Conservation (phyloP, 768 basidiomycete species). For the Xerocomus brunneocitrinus region DNA sequence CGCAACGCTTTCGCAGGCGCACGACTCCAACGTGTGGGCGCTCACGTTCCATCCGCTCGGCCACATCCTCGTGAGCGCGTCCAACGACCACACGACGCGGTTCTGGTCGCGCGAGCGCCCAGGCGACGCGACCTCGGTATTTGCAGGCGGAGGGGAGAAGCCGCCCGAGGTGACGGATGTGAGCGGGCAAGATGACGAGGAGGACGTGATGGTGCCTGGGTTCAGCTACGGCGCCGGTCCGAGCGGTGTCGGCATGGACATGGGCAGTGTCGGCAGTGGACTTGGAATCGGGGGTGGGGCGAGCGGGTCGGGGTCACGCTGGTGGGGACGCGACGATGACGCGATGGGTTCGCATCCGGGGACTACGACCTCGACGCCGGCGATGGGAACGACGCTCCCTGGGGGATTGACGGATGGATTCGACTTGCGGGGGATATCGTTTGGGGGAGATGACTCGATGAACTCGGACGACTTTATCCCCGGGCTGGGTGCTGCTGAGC, state of each 20-base stretch:
- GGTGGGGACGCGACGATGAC: slow-evolving; percentile 50
- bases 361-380: slow-evolving; percentile 19
- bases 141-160: slow-evolving; percentile 79
- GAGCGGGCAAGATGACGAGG: slow-evolving; percentile 65
- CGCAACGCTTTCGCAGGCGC: slow-evolving; percentile 88
- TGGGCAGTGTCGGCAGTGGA: slow-evolving; percentile 9
- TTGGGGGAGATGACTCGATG: slow-evolving; percentile 25
- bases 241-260: background rate
- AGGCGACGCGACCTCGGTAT: slow-evolving; percentile 74
- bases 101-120: slow-evolving; percentile 96
- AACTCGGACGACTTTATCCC: slow-evolving; percentile 60
- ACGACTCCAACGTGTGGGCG: slow-evolving; percentile 97
- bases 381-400: slow-evolving; percentile 11
- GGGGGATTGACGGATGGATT: slow-evolving; percentile 16
- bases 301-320: slow-evolving; percentile 19
- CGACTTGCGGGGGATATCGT: slow-evolving; percentile 22
- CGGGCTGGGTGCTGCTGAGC: slow-evolving; percentile 47
- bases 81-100: slow-evolving; percentile 99
- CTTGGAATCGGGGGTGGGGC: slow-evolving; percentile 23
- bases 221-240: slow-evolving; percentile 42
- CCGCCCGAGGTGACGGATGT: slow-evolving; percentile 64
- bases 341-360: slow-evolving; percentile 20
- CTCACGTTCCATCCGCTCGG: slow-evolving; percentile 94
- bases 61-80: slow-evolving; percentile 87
- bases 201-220: slow-evolving; percentile 71